These are phyloP conservation scores for Iris pallida DNA, from an alignment of 116 monocot genomes.

Conservation along the genomic window DNA sequence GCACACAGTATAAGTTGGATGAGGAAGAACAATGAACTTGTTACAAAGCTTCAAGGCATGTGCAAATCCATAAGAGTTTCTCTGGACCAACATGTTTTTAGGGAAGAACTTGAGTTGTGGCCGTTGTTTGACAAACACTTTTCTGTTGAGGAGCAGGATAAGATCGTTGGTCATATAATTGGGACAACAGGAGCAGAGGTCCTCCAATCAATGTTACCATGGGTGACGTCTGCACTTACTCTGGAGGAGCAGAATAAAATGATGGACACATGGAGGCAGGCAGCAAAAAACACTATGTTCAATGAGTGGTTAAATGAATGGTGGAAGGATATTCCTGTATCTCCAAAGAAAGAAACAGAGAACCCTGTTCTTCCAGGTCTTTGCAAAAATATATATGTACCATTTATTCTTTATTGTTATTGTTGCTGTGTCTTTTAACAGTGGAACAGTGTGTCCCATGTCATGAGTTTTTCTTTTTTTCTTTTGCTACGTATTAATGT, in stretches of 20 bases:
- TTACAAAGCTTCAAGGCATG: constrained; percentile 96
- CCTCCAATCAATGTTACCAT: constrained; percentile 96
- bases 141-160: constrained; percentile 97
- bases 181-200: constrained; percentile 99
- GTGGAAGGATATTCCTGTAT: constrained; percentile 71
- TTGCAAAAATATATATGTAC: neutral
- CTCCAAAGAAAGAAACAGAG: constrained; percentile 33
- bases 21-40: constrained; percentile 74
- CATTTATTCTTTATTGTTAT: neutral
- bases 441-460: too few relatives aligned
- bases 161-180: constrained; percentile 95
- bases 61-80: constrained; percentile 96
- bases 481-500: too few relatives aligned
- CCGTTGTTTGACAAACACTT: constrained; percentile 97
- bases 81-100: constrained; percentile 78
- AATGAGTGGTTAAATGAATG: constrained; percentile 99
- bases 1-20: constrained; percentile 18
- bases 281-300: constrained; percentile 98
- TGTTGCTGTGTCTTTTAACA: neutral
- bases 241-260: constrained; percentile 97
- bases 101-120: constrained; percentile 98
- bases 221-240: constrained; percentile 96
- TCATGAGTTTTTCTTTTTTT: too few relatives aligned
- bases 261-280: constrained; percentile 95
- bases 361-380: constrained; percentile 36